Conservation (phyloP, 139 green algal species). For the Asterochloris erici region DNA sequence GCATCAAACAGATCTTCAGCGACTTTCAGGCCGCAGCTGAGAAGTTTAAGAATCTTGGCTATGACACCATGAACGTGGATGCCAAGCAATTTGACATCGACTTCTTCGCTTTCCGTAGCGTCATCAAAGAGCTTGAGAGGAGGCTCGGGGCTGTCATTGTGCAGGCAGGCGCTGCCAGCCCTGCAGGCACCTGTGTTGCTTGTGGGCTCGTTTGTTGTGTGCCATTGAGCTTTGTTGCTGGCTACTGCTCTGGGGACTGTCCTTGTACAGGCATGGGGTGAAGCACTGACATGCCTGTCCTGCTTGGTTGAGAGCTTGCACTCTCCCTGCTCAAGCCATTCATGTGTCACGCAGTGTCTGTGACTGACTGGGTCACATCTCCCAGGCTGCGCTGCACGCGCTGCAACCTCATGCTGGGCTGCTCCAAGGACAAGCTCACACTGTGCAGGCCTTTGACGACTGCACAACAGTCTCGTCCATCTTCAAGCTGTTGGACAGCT, state of each 20-base stretch:
- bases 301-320: neutral
- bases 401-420: neutral
- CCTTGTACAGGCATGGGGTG: neutral
- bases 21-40: slow-evolving; percentile 71
- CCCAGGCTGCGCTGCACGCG: no score
- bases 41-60: slow-evolving; percentile 71
- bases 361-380: neutral
- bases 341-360: neutral
- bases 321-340: neutral
- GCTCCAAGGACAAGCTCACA: neutral
- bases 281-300: neutral
- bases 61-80: slow-evolving; percentile 81
- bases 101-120: slow-evolving; percentile 52
- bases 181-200: no score
- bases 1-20: slow-evolving; percentile 66
- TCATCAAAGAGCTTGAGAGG: slow-evolving; percentile 80
- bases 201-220: no score
- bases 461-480: slow-evolving; percentile 72
- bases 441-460: slow-evolving; percentile 72
- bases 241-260: no score
- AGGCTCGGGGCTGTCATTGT: slow-evolving; percentile 78
- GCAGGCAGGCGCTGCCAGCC: slow-evolving; percentile 39
- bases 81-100: slow-evolving; percentile 69
- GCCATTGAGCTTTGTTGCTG: no score
- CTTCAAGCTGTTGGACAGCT: slow-evolving; percentile 91